Evolutionary conservation across 2,329 filamentous ascomycete genomes (phyloP).

Genomic region (Aspergillus fumigatiaffinis): DNA sequence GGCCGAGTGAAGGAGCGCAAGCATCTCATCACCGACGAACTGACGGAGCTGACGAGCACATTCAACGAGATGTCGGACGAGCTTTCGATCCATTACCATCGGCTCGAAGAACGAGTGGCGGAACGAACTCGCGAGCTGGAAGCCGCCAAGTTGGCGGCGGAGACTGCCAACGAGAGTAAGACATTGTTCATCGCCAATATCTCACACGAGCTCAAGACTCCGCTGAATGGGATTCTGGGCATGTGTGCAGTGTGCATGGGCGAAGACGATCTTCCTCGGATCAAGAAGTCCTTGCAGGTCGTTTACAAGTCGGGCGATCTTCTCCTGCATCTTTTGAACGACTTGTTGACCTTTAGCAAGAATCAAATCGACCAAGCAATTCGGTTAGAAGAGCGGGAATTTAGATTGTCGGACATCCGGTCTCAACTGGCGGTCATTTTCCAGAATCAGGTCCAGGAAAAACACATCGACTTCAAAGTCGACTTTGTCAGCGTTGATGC

Average conservation of each 20-base stretch:
- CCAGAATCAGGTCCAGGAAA: conserved; percentile 81
- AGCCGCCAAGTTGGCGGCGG: conserved; percentile 84
- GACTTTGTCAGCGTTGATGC: conserved; percentile 56
- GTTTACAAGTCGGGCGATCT: conserved; percentile 87
- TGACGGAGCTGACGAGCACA: conserved; percentile 75
- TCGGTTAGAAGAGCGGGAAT: conserved; percentile 78
- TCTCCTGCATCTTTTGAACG: conserved; percentile 78
- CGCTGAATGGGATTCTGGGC: conserved; percentile 85
- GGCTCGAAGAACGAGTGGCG: conserved; percentile 77
- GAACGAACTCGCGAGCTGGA: conserved; percentile 81
- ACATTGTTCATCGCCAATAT: conserved; percentile 97
- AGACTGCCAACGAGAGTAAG: conserved; percentile 94
- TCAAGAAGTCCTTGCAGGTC: conserved; percentile 80
- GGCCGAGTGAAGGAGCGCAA: conserved; percentile 72
- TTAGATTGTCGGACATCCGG: conserved; percentile 76
- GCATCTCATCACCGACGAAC: conserved; percentile 75
- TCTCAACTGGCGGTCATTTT: conserved; percentile 83
- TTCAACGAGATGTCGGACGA: conserved; percentile 96
- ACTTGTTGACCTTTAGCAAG: conserved; percentile 88
- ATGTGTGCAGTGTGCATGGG: conserved; percentile 94
- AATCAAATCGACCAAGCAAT: conserved; percentile 88
- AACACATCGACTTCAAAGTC: conserved; percentile 68
- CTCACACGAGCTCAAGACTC: conserved; percentile 75
- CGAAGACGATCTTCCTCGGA: conserved; percentile 71
- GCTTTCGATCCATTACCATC: conserved; percentile 78